Percentiles rank a stretch among this genome's conserved stretches.
These are phyloP conservation scores for Chalciporus pseudorubinellus DNA, from an alignment of 768 basidiomycete species.

Conservation along the genomic window DNA sequence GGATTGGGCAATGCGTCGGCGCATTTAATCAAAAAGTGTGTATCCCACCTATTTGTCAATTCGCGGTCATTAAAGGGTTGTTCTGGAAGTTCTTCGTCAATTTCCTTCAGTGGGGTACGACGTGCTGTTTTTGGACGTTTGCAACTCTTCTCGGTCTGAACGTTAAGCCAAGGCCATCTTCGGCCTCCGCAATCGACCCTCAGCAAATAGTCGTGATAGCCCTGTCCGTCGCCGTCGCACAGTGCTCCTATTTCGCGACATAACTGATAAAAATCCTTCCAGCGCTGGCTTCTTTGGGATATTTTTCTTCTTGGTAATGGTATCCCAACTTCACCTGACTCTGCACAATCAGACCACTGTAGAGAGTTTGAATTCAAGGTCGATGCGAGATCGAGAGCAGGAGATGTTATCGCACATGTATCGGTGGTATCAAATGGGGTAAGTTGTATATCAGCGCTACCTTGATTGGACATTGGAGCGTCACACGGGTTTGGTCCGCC, in stretches of 20 bases:
- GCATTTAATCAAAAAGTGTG: conserved; percentile 85
- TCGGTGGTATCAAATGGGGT: conserved; percentile 56
- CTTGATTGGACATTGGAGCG: neutral
- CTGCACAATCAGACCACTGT: conserved; percentile 71
- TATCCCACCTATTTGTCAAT: neutral
- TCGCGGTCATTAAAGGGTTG: neutral
- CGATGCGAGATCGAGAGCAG: conserved; percentile 65
- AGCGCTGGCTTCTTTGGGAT: conserved; percentile 71
- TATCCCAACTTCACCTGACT: conserved; percentile 62
- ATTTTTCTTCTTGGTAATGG: conserved; percentile 59
- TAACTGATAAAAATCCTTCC: conserved; percentile 9
- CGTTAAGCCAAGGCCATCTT: conserved; percentile 30
- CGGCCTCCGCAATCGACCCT: conserved; percentile 46
- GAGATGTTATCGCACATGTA: conserved; percentile 48
- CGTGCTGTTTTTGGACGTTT: conserved; percentile 65
- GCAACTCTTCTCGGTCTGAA: conserved; percentile 56
- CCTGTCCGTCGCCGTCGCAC: conserved; percentile 49
- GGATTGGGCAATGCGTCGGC: conserved; percentile 95
- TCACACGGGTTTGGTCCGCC: neutral
- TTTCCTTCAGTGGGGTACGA: conserved; percentile 61
- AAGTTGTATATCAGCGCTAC: conserved; percentile 22
- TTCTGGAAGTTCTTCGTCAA: conserved; percentile 72
- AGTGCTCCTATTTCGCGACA: neutral
- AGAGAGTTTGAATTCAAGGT: conserved; percentile 60
- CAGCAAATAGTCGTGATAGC: conserved; percentile 72